Evolutionary conservation across 768 basidiomycete genomes (phyloP), one percentile per base, ranked within the genome.

Genomic region (Leccinum olivaceopallidum): DNA sequence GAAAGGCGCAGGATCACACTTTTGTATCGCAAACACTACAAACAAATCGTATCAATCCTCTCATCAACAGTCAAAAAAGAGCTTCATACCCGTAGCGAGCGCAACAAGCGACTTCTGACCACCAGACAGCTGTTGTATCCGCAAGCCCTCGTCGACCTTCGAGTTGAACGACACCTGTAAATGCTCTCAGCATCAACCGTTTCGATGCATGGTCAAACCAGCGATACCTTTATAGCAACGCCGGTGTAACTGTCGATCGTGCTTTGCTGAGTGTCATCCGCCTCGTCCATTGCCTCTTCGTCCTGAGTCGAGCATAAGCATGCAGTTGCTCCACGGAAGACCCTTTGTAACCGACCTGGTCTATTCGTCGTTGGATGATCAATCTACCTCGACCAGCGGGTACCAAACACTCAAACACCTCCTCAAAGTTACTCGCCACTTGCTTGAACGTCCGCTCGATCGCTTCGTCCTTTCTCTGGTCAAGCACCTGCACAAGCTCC

Each of bases 391-490:
- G 82, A 18, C 97, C 97, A 54, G 92, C 93, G 20, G 97, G 96
- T 0, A 99, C 97, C 20, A 99, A 81, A 72, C 87, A 92, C 77
- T 95, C 95, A 72, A 99, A 98, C 18, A 98, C 95, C 61, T 98
- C 94, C 71, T 92, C 93, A 71, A 99, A 99, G 75, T 97, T 95
- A 63, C 85, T 94, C 24, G 94, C 94, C 2, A 98, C 97, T 71
- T 98, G 94, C 76, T 96, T 96, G 77, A 99, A 99, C 9, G 96
- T 98, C 52, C 96, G 81, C 74, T 98, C 96, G 64, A 99, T 98
- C 6, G 97, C 97, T 72, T 98, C 97, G 67, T 99, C 97, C 73
- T 99, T 99, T 57, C 96, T 83, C 71, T 95, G 93, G 73, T 99
- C 97, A 7, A 99, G 83, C 5, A 94, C 92, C 59, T 93, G 85